Evolutionary conservation across 2,329 filamentous ascomycete genomes (phyloP).

Genomic region (Drechslerella stenobrocha): DNA sequence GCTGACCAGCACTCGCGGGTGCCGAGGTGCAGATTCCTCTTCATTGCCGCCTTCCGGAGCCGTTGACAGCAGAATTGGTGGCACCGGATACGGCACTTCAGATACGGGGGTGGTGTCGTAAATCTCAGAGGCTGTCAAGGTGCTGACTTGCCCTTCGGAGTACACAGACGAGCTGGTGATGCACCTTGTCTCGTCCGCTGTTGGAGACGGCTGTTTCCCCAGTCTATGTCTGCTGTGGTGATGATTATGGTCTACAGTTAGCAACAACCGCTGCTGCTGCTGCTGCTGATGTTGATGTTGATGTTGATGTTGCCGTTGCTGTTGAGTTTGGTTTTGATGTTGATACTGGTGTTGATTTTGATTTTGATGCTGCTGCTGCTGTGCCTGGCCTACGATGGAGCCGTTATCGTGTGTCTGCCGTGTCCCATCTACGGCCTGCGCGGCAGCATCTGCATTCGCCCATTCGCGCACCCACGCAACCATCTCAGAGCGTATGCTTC

Average conservation of each 20-base stretch:
- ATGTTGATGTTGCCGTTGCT: no score
- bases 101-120: constrained; percentile 34
- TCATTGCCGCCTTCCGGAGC: neutral
- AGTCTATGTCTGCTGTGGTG: constrained; percentile 1
- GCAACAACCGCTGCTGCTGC: neutral
- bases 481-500: constrained; percentile 40
- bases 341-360: no score
- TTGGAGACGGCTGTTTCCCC: constrained; percentile 7
- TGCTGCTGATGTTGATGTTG: neutral
- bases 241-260: neutral
- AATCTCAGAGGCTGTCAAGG: constrained; percentile 27
- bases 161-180: constrained; percentile 37
- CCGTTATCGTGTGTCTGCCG: constrained; percentile 6
- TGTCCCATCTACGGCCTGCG: constrained; percentile 24
- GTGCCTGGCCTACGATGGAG: neutral
- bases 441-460: constrained; percentile 43
- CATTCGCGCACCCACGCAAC: constrained; percentile 44
- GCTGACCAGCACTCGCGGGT: constrained; percentile 28
- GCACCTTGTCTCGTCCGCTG: constrained; percentile 12
- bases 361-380: neutral
- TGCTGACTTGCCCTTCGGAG: constrained; percentile 34
- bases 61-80: constrained; percentile 27
- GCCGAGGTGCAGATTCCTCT: constrained; percentile 20
- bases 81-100: constrained; percentile 36
- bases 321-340: no score